Conservation (phyloP, 2,329 filamentous ascomycete species). For the Ophiocordyceps camponoti-floridani region DNA sequence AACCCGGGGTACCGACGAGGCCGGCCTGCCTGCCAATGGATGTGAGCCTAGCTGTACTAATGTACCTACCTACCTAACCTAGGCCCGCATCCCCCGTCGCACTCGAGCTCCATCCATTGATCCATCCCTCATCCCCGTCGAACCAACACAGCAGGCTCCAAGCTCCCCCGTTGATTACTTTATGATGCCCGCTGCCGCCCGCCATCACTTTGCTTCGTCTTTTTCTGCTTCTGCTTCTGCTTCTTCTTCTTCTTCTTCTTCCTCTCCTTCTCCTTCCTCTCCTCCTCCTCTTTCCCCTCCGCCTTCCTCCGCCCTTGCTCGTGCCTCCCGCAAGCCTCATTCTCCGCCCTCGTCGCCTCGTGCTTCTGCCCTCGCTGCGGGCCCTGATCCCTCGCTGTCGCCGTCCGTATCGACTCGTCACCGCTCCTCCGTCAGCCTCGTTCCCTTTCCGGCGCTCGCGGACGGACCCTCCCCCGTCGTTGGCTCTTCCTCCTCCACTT, state of each 20-base stretch:
- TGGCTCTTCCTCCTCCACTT: constrained; percentile 5
- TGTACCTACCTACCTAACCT: too few species aligned
- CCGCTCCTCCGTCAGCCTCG: background rate
- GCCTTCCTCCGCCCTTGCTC: background rate
- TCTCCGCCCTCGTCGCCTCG: background rate
- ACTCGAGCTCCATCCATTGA: background rate
- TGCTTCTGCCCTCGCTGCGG: background rate
- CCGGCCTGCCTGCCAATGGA: too few species aligned
- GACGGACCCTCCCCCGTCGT: constrained; percentile 2
- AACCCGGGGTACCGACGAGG: background rate
- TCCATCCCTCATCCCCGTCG: background rate
- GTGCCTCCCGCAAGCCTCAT: background rate
- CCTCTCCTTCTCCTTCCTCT: background rate
- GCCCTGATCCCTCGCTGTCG: too few species aligned
- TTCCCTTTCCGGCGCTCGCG: background rate
- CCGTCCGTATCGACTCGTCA: too few species aligned
- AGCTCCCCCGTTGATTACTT: background rate
- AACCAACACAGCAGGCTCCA: background rate
- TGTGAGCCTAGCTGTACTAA: too few species aligned
- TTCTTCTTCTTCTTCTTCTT: background rate
- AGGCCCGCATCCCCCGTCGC: too few species aligned
- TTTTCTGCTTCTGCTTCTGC: background rate
- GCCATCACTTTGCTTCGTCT: background rate
- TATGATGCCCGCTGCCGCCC: background rate
- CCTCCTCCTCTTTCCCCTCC: background rate